phyloP scores from a whole-genome alignment of 2,329 filamentous ascomycete genomes.

The Hypoxylon rubiginosum region DNA sequence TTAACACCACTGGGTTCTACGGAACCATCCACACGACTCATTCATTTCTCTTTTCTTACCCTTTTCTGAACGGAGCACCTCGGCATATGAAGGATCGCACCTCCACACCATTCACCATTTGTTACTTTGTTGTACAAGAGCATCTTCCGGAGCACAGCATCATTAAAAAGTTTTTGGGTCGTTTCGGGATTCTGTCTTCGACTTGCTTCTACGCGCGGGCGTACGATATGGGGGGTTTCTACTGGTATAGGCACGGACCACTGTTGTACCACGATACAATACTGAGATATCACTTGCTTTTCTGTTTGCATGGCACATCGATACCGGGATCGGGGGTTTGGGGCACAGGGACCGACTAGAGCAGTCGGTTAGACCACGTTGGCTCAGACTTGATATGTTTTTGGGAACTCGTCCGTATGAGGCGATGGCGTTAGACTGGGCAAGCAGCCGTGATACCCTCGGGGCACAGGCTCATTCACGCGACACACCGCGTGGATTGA shows the following conservation, averaged over 20 bases:
- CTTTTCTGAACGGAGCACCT: slow-evolving; percentile 44
- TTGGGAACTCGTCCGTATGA: slow-evolving; percentile 30
- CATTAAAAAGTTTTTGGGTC: slow-evolving; percentile 59
- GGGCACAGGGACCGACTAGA: slow-evolving; percentile 38
- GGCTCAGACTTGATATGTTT: slow-evolving; percentile 28
- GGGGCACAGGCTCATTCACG: slow-evolving; percentile 41
- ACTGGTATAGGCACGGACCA: slow-evolving; percentile 44
- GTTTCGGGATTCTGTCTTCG: slow-evolving; percentile 49
- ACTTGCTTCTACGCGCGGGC: slow-evolving; percentile 49
- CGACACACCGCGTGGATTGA: slow-evolving; percentile 48
- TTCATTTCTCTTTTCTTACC: slow-evolving; percentile 47
- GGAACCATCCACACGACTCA: slow-evolving; percentile 43
- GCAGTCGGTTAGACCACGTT: slow-evolving; percentile 35
- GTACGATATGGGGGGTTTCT: slow-evolving; percentile 46
- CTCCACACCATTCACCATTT: slow-evolving; percentile 47
- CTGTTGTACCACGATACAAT: slow-evolving; percentile 49
- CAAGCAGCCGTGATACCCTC: slow-evolving; percentile 35
- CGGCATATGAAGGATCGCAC: slow-evolving; percentile 52
- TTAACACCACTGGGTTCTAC: slow-evolving; percentile 38
- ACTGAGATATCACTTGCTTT: slow-evolving; percentile 51
- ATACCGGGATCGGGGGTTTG: slow-evolving; percentile 46
- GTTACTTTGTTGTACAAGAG: slow-evolving; percentile 60
- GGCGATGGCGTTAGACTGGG: slow-evolving; percentile 40
- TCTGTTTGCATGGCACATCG: slow-evolving; percentile 48
- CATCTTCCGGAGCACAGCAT: slow-evolving; percentile 66